phyloP scores from a whole-genome alignment of 2,329 filamentous ascomycete species.

The Alternaria sp. region DNA sequence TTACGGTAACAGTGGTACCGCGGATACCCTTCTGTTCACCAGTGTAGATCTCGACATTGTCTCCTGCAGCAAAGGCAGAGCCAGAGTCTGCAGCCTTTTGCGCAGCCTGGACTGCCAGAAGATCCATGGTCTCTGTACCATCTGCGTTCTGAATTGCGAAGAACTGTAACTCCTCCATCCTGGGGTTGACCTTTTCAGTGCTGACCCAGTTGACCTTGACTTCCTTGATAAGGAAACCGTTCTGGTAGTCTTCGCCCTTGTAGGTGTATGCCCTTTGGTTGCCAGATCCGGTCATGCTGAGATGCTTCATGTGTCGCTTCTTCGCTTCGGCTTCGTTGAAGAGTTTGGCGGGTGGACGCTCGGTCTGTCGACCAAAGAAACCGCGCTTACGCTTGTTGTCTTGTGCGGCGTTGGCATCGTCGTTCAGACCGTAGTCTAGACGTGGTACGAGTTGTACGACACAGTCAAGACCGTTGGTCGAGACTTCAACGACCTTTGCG shows the following conservation, averaged over 20 bases:
- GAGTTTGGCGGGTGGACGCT: constrained; percentile 83
- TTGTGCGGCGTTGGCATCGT: constrained; percentile 69
- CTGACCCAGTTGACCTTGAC: constrained; percentile 87
- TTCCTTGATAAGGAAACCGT: constrained; percentile 93
- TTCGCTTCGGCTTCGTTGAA: constrained; percentile 94
- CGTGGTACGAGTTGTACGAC: constrained; percentile 88
- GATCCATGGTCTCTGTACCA: constrained; percentile 90
- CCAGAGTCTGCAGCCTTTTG: constrained; percentile 84
- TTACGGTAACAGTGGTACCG: constrained; percentile 85
- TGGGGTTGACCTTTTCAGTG: constrained; percentile 92
- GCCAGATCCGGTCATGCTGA: constrained; percentile 62
- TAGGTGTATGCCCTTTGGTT: constrained; percentile 80
- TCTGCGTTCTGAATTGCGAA: constrained; percentile 91
- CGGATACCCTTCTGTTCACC: constrained; percentile 93
- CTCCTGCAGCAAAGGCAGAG: constrained; percentile 88
- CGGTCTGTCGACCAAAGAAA: constrained; percentile 60
- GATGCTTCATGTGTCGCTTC: constrained; percentile 78
- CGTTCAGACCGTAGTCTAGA: constrained; percentile 88
- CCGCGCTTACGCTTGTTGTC: constrained; percentile 79
- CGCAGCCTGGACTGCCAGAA: constrained; percentile 88
- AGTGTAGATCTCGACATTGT: constrained; percentile 95
- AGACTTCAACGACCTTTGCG: constrained; percentile 90
- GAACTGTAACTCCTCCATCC: constrained; percentile 92
- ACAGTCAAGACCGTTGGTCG: constrained; percentile 90
- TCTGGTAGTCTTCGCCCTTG: constrained; percentile 87